Conservation (phyloP, 371 early-diverging fungal species). For the Paraphysoderma sedebokerense region DNA sequence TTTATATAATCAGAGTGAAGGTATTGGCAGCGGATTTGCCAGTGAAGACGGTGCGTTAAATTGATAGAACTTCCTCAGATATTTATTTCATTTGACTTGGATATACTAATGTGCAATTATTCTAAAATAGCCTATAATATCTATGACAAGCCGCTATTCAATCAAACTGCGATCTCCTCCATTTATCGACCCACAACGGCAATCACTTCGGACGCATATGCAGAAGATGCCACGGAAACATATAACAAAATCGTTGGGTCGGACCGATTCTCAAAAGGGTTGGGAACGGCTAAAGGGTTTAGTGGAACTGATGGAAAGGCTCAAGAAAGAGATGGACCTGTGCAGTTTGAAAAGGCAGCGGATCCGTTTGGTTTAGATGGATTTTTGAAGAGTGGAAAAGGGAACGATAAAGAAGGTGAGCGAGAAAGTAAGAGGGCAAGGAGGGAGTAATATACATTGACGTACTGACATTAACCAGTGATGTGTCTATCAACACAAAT, state of each 20-base stretch:
- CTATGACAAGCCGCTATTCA: constrained; percentile 83
- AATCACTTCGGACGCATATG: constrained; percentile 45
- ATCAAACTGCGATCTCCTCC: constrained; percentile 22
- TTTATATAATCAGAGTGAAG: constrained; percentile 78
- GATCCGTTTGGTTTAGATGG: too few species aligned
- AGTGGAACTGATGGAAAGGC: constrained; percentile 37
- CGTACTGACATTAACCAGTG: too few species aligned
- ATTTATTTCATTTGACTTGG: too few species aligned
- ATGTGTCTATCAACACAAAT: too few species aligned
- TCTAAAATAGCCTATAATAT: constrained; percentile 52
- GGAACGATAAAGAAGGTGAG: too few species aligned
- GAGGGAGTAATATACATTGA: too few species aligned
- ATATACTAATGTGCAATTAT: too few species aligned
- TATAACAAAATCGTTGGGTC: constrained; percentile 46
- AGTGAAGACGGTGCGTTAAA: constrained; percentile 41
- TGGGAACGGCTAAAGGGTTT: constrained; percentile 34
- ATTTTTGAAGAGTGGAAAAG: too few species aligned
- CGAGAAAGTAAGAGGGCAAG: too few species aligned
- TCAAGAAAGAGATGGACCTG: constrained; percentile 51
- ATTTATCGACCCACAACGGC: constrained; percentile 67
- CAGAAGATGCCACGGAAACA: constrained; percentile 45
- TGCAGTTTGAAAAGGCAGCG: constrained; percentile 74
- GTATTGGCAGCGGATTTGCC: constrained; percentile 67
- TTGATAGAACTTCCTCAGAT: not conserved
- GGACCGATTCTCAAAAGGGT: constrained; percentile 40